Percentiles rank a stretch among this genome's conserved stretches.
phyloP scores from a whole-genome alignment of 306 rosid genomes.

The Morella rubra region DNA sequence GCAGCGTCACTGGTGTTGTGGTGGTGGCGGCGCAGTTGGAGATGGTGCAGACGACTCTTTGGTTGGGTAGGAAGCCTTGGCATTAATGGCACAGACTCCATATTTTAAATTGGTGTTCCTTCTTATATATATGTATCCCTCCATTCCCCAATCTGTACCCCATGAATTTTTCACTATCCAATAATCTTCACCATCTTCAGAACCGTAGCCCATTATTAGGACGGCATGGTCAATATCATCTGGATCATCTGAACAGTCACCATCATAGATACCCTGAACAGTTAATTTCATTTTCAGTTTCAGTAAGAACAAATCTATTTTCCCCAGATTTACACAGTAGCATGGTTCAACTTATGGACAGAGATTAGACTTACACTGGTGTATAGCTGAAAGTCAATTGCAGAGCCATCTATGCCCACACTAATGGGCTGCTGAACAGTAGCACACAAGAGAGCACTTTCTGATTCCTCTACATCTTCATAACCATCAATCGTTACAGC shows the following conservation, averaged over 20 bases:
- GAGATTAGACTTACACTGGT: slow-evolving; percentile 51
- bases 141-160: slow-evolving; percentile 76
- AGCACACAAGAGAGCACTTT: slow-evolving; percentile 55
- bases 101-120: slow-evolving; percentile 53
- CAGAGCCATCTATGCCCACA: slow-evolving; percentile 64
- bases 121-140: slow-evolving; percentile 62
- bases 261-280: slow-evolving; percentile 75
- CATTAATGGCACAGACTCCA: slow-evolving; percentile 76
- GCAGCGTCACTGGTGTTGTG: slow-evolving; percentile 29
- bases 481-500: slow-evolving; percentile 61
- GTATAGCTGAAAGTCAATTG: slow-evolving; percentile 70
- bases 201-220: slow-evolving; percentile 70
- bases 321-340: neutral
- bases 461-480: slow-evolving; percentile 58
- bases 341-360: neutral
- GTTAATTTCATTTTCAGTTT: neutral
- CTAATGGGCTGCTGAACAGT: slow-evolving; percentile 66
- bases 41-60: slow-evolving; percentile 59
- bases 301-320: neutral
- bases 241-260: slow-evolving; percentile 69
- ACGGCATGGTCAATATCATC: slow-evolving; percentile 74
- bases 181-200: slow-evolving; percentile 64
- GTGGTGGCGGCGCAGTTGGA: slow-evolving; percentile 53
- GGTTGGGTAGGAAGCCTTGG: slow-evolving; percentile 79
- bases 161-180: slow-evolving; percentile 90